Evolutionary conservation across 345 rosid species (phyloP).

Genomic region (Euclidium syriacum): DNA sequence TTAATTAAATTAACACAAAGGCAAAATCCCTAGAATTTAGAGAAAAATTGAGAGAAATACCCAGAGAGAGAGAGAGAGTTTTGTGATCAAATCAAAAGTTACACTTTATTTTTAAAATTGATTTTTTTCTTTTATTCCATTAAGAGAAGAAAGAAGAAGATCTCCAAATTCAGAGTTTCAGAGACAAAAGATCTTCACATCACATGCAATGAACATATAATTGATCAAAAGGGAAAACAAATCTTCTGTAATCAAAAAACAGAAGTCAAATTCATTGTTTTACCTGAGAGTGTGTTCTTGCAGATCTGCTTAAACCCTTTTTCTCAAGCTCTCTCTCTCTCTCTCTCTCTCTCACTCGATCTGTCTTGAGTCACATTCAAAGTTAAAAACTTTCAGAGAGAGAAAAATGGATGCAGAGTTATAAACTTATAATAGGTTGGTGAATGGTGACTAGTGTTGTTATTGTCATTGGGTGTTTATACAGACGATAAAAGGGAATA

Average conservation of each 20-base stretch:
- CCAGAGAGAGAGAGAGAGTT: constrained; percentile 6
- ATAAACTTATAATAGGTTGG: constrained; percentile 24
- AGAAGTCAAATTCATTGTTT: constrained; percentile 15
- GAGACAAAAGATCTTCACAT: constrained; percentile 13
- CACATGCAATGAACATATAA: constrained; percentile 19
- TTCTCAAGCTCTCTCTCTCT: constrained; percentile 3
- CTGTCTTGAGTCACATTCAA: constrained; percentile 18
- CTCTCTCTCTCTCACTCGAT: neutral
- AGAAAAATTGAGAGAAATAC: neutral
- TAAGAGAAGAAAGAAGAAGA: constrained; percentile 9
- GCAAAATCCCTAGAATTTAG: constrained; percentile 21
- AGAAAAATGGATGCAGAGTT: constrained; percentile 26
- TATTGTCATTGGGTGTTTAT: constrained; percentile 25
- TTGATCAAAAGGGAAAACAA: constrained; percentile 10
- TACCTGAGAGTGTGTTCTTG: constrained; percentile 28
- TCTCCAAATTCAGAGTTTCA: constrained; percentile 12
- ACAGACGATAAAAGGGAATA: constrained; percentile 8
- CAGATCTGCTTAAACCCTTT: constrained; percentile 32
- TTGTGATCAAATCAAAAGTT: constrained; percentile 20
- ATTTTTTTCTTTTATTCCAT: neutral
- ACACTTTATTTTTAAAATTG: neutral
- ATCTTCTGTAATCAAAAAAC: neutral
- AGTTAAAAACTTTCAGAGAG: constrained; percentile 21
- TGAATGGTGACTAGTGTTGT: constrained; percentile 27
- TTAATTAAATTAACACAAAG: neutral